Conservation (phyloP, 768 basidiomycete genomes). For the Russula sp. region DNA sequence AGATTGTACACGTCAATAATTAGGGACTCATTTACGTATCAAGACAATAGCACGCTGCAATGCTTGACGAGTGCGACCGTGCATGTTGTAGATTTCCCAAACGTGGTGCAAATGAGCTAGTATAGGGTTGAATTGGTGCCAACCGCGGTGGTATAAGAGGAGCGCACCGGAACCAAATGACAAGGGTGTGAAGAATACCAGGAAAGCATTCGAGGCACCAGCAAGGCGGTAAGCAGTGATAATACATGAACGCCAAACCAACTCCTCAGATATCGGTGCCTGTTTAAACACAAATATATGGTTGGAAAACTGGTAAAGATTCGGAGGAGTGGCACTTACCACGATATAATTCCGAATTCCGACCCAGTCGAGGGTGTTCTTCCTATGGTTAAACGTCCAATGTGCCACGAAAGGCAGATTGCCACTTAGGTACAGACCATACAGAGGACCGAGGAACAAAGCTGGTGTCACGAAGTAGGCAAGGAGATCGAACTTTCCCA, state of each 20-base stretch:
- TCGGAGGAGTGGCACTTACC: slow-evolving; percentile 37
- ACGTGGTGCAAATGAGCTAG: slow-evolving; percentile 92
- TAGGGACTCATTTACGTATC: slow-evolving; percentile 44
- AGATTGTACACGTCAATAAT: slow-evolving; percentile 10
- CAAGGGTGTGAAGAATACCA: slow-evolving; percentile 80
- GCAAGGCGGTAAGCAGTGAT: slow-evolving; percentile 70
- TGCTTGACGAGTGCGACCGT: slow-evolving; percentile 66
- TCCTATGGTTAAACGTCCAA: slow-evolving; percentile 45
- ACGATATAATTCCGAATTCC: slow-evolving; percentile 71
- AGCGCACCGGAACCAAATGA: slow-evolving; percentile 81
- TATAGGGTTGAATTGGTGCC: slow-evolving; percentile 15
- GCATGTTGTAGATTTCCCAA: slow-evolving; percentile 76
- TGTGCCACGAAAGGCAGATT: slow-evolving; percentile 54
- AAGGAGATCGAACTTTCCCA: slow-evolving; percentile 33
- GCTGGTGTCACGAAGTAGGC: slow-evolving; percentile 68
- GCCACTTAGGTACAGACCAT: slow-evolving; percentile 46
- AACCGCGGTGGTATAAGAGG: slow-evolving; percentile 1
- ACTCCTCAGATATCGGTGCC: slow-evolving; percentile 91
- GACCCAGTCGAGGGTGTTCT: slow-evolving; percentile 47
- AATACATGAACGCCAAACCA: slow-evolving; percentile 86
- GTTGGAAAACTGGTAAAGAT: neutral
- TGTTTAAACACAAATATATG: slow-evolving; percentile 34
- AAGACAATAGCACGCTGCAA: slow-evolving; percentile 56
- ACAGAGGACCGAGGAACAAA: slow-evolving; percentile 77
- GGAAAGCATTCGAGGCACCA: slow-evolving; percentile 48